A percentile compares a stretch with the other conserved stretches of the same genome.
These are phyloP conservation scores for Conringia planisiliqua DNA, from an alignment of 345 rosid species.

Conservation along the genomic window DNA sequence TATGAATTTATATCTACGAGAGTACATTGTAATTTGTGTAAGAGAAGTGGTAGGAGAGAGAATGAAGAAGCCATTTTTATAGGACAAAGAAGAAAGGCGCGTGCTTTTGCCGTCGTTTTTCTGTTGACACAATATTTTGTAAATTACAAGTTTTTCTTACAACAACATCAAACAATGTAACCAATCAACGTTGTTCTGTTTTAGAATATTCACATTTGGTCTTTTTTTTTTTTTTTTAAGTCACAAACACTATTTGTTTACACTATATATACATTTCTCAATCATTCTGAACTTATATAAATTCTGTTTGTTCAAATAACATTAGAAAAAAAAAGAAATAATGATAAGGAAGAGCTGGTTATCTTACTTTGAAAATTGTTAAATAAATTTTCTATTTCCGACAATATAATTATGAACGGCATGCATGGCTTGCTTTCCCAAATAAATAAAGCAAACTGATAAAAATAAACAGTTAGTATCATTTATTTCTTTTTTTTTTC, in stretches of 20 bases:
- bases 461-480: not conserved
- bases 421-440: constrained; percentile 18
- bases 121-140: not conserved
- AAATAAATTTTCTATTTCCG: not conserved
- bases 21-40: constrained; percentile 14
- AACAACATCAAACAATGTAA: not conserved
- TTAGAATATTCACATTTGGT: not conserved
- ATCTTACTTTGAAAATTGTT: not conserved
- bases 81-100: constrained; percentile 14
- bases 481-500: not conserved
- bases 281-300: not conserved
- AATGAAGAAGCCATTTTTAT: constrained; percentile 18
- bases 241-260: not conserved
- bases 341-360: not conserved
- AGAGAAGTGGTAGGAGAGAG: not conserved
- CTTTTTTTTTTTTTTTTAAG: not conserved
- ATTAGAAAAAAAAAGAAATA: not conserved
- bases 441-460: not conserved
- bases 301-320: not conserved
- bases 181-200: not conserved
- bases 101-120: constrained; percentile 20
- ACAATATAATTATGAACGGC: constrained; percentile 21
- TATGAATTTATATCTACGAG: not conserved
- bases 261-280: not conserved
- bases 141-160: not conserved